These are phyloP conservation scores for Malassezia japonica DNA, from an alignment of 1,284 basidiomycete species.

Conservation along the genomic window DNA sequence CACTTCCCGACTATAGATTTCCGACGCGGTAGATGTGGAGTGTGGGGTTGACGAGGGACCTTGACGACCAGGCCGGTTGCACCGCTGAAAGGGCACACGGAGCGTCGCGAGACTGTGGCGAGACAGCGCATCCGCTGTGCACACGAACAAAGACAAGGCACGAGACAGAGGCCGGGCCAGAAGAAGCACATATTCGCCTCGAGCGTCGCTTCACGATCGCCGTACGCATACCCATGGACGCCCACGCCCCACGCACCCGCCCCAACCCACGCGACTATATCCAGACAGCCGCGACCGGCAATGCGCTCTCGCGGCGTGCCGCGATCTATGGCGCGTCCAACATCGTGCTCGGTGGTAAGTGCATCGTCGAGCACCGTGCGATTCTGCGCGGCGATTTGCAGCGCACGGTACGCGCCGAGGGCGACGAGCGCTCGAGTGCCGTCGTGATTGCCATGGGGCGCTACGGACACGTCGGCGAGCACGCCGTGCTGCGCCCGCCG, in stretches of 20 bases:
- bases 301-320: conserved; percentile 85
- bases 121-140: no score
- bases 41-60: no score
- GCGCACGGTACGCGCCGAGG: conserved; percentile 16
- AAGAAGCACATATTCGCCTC: no score
- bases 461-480: conserved; percentile 83
- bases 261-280: conserved; percentile 26
- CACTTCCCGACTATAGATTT: not conserved
- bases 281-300: conserved; percentile 59
- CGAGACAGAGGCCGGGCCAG: no score
- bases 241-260: no score
- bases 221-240: no score
- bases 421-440: conserved; percentile 36
- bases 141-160: no score
- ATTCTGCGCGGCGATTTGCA: conserved; percentile 79
- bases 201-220: no score
- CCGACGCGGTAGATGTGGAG: not conserved
- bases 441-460: conserved; percentile 81
- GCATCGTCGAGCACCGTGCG: conserved; percentile 77
- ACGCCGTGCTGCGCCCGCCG: conserved; percentile 64
- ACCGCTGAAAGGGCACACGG: no score
- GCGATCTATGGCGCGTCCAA: conserved; percentile 91
- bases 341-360: conserved; percentile 93
- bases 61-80: no score
- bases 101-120: no score